Conservation (phyloP, 495 filamentous ascomycete species). For the Hypoxylon rickii region DNA sequence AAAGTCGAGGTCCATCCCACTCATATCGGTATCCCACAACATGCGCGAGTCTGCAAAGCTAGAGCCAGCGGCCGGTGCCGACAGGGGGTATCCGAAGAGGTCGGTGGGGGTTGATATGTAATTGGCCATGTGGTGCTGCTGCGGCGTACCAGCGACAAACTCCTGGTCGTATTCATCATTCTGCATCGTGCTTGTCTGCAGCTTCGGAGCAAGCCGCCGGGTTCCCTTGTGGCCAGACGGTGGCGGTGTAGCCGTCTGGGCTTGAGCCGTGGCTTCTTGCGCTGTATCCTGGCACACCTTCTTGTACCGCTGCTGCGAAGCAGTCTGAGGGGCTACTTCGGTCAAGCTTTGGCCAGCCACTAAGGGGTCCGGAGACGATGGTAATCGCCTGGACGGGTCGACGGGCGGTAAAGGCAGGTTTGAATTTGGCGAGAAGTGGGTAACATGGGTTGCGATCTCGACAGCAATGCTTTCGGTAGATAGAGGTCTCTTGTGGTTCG, state of each 20-base stretch:
- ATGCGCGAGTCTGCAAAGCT: slow-evolving; percentile 66
- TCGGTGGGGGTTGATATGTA: slow-evolving; percentile 46
- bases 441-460: slow-evolving; percentile 61
- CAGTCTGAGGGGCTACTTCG: slow-evolving; percentile 25
- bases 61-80: slow-evolving; percentile 71
- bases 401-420: slow-evolving; percentile 59
- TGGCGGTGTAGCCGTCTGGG: slow-evolving; percentile 58
- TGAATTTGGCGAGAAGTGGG: slow-evolving; percentile 60
- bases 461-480: slow-evolving; percentile 45
- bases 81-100: slow-evolving; percentile 69
- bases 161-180: slow-evolving; percentile 55
- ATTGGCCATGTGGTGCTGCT: slow-evolving; percentile 45
- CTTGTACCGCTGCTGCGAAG: slow-evolving; percentile 39
- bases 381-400: slow-evolving; percentile 59
- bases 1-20: slow-evolving; percentile 63
- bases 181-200: slow-evolving; percentile 55
- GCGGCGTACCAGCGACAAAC: slow-evolving; percentile 45
- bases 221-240: slow-evolving; percentile 54
- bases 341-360: slow-evolving; percentile 37
- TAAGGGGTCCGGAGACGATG: slow-evolving; percentile 61
- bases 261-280: slow-evolving; percentile 40
- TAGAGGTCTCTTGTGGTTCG: slow-evolving; percentile 45
- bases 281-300: slow-evolving; percentile 46
- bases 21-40: slow-evolving; percentile 73
- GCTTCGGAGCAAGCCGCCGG: slow-evolving; percentile 57